These are phyloP conservation scores for Clathrospora elynae DNA, from an alignment of 2,329 filamentous ascomycete species.

Conservation along the genomic window DNA sequence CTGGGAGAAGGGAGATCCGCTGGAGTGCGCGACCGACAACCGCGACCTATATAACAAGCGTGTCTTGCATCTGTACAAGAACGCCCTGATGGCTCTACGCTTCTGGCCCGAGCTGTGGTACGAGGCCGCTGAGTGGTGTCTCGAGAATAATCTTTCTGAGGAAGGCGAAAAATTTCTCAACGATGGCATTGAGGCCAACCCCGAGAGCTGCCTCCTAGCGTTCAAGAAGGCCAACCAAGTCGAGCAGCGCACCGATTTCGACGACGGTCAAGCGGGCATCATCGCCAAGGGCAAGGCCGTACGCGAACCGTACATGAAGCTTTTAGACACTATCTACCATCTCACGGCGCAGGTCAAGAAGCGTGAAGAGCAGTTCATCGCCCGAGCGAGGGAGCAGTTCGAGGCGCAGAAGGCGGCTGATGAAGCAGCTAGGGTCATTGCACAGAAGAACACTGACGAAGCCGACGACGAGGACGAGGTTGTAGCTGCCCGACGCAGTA, in stretches of 20 bases:
- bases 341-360: constrained; percentile 73
- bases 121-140: constrained; percentile 91
- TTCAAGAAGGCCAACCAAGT: constrained; percentile 89
- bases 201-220: constrained; percentile 87
- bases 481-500: constrained; percentile 39
- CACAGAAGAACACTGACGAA: constrained; percentile 47
- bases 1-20: constrained; percentile 92
- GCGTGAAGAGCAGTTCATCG: constrained; percentile 66
- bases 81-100: constrained; percentile 87
- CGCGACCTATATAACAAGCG: constrained; percentile 74
- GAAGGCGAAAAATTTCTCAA: constrained; percentile 80
- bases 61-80: constrained; percentile 88
- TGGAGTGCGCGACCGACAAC: constrained; percentile 85
- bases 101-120: constrained; percentile 98
- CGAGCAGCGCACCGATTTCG: constrained; percentile 75
- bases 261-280: constrained; percentile 74
- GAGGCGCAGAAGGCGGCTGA: constrained; percentile 53
- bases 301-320: constrained; percentile 79
- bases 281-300: constrained; percentile 71
- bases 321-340: constrained; percentile 86
- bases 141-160: constrained; percentile 71
- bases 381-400: constrained; percentile 61
- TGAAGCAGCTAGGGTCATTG: constrained; percentile 45
- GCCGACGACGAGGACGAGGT: constrained; percentile 63
- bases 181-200: constrained; percentile 85